Percentiles rank a stretch among this genome's conserved stretches.
Evolutionary conservation across 1,284 basidiomycete species (phyloP).

Genomic region (Phaffia rhodozyma): DNA sequence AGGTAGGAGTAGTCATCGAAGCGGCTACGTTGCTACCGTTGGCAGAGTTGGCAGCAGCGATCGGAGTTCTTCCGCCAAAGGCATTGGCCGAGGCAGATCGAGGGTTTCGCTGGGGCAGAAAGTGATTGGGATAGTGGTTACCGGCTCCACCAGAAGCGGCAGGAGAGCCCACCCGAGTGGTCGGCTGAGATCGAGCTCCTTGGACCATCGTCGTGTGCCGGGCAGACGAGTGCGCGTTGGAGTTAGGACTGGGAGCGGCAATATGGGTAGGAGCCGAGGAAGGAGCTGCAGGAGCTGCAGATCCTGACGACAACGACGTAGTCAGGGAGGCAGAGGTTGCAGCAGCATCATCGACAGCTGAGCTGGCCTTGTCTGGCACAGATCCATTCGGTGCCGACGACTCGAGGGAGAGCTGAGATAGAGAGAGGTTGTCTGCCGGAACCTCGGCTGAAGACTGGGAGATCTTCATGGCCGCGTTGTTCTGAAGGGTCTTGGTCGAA

Average conservation of each 20-base stretch:
- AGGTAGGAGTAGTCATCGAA: neutral
- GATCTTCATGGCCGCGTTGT: neutral
- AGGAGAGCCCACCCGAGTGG: conserved; percentile 8
- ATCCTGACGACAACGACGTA: neutral
- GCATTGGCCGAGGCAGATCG: conserved; percentile 1
- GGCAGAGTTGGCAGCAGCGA: no score
- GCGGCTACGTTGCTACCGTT: no score
- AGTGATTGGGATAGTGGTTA: neutral
- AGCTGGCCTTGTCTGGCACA: neutral
- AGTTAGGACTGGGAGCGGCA: conserved; percentile 1
- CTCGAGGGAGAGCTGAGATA: conserved; percentile 4
- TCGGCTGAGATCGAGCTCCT: conserved; percentile 12
- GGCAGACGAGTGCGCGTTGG: neutral
- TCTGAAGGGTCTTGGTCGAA: neutral
- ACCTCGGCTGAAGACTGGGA: neutral
- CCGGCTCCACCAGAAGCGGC: neutral
- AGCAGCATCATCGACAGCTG: neutral
- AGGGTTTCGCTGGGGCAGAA: neutral
- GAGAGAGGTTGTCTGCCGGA: neutral
- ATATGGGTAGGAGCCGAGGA: neutral
- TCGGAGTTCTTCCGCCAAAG: no score
- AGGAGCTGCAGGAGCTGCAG: neutral
- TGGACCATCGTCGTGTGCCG: conserved; percentile 4
- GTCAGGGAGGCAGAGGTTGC: neutral
- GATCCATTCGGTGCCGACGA: neutral